Conservation (phyloP, 2,329 filamentous ascomycete genomes). For the Ophiostoma ulmi region DNA sequence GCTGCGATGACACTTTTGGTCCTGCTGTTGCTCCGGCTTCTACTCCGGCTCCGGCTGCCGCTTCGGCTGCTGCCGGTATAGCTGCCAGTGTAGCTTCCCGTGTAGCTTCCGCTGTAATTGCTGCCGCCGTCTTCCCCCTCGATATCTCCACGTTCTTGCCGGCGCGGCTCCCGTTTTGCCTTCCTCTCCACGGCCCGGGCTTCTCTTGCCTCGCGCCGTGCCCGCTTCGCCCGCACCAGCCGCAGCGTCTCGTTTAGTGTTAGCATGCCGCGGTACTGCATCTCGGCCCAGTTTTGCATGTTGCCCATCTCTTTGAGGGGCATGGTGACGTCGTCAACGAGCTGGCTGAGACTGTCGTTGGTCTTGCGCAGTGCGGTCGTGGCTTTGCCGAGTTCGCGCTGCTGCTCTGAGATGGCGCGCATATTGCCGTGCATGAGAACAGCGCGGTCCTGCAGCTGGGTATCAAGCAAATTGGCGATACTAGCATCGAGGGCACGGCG, state of each 20-base stretch:
- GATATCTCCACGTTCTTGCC: neutral
- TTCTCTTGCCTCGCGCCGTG: constrained; percentile 19
- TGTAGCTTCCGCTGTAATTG: constrained; percentile 19
- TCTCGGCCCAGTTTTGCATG: constrained; percentile 83
- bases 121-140: neutral
- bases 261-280: constrained; percentile 64
- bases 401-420: constrained; percentile 60
- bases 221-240: constrained; percentile 41
- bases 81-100: constrained; percentile 25
- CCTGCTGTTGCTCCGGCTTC: constrained; percentile 24
- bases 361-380: constrained; percentile 58
- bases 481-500: constrained; percentile 56
- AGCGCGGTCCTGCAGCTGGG: constrained; percentile 63
- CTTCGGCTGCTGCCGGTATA: constrained; percentile 13
- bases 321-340: constrained; percentile 58
- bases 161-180: neutral
- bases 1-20: neutral
- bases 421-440: constrained; percentile 64
- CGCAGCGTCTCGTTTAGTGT: constrained; percentile 61
- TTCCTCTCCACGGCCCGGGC: constrained; percentile 18
- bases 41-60: constrained; percentile 31
- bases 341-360: constrained; percentile 58
- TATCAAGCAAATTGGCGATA: constrained; percentile 65
- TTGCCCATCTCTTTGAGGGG: constrained; percentile 73
- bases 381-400: constrained; percentile 57